Evolutionary conservation across 2,329 filamentous ascomycete species (phyloP), one percentile per base, ranked within the genome.

Genomic region (Hymenoscyphus albidus): DNA sequence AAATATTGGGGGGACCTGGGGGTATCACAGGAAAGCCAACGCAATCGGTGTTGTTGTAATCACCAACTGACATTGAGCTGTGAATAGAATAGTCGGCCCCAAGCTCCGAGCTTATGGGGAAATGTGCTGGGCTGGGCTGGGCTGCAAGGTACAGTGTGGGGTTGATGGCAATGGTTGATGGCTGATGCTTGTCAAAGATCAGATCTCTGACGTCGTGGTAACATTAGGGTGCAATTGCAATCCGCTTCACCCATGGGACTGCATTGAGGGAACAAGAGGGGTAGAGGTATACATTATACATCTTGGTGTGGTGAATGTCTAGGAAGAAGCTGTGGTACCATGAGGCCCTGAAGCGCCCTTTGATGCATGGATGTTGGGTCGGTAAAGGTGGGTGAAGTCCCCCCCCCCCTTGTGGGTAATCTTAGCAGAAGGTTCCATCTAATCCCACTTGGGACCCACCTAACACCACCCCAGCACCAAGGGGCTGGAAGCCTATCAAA

Each of bases 71-170:
- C 7, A 16, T 6, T 35, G 35, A 10, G 35, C 35, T 35, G 35
- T 35, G 35, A 35, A 35, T 35, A 35, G 27, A 27, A 27, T 10
- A 7, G 35, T 35, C 5, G 35, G 35, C 35, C 5, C 35, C 35
- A 35, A 35, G 35, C 35, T 35, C 35, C 5, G 35, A 35, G 35
- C 6, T 35, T 35, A 6, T 35, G 35, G 35, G 35, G 35, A 35
- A 35, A 35, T 35, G 35, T 35, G 35, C 35, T 35, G 9, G 35
- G 35, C 35, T 51, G 44, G 44, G 44, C 44, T 51, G 44, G 44
- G 44, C 44, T 62, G 59, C 59, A 62, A 55, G 59, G 48, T 62
- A 55, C 59, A 51, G 44, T 22, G 44, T 51, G 44, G 44, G 44
- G 44, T 51, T 12, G 9, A 27, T 27, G 27, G 27, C 3, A 27